Evolutionary conservation across 2,329 filamentous ascomycete species (phyloP), one percentile per base, ranked within the genome.

Genomic region (Onygena corvina): DNA sequence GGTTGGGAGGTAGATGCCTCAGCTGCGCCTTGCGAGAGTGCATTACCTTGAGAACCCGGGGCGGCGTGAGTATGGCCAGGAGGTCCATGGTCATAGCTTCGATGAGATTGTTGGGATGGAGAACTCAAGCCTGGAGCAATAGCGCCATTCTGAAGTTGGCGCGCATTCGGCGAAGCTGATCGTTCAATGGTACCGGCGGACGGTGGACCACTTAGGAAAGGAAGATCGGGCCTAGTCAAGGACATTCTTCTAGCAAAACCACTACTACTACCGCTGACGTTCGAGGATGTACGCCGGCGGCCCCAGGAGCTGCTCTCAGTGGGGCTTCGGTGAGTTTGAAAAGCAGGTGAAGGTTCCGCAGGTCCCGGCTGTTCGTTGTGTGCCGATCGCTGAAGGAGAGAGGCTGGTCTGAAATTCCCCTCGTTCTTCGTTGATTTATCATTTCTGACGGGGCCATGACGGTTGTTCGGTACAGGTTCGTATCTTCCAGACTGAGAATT

Each of bases 401-500:
- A 77, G 20, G 86, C 84, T 55, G 90, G 83, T 45, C 84, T 79
- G 50, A 78, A 74, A 53, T 77, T 75, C 49, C 73, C 67, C 48
- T 92, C 85, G 49, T 80, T 77, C 47, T 84, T 79, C 30, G 8
- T 16, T n/a, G 46, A 25, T 12, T 21, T 34, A 16, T 47, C 46
- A 55, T 77, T 70, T 25, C 83, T 80, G 8, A 21, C 18, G 2
- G 21, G n/a, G 14, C 78, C 79, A 55, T 86, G 80, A 31, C 88
- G 81, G 54, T 69, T 72, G 49, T 94, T 87, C 47, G 77, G 72
- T 2, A 89, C 90, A 12, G 89, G 88, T 62, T 96, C 90, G 58
- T 94, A 94, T 46, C 87, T 83, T 14, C 90, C 90, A 48, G 87
- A 94, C 49, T 93, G 84, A n/a, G 90, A 94, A 63, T 96, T 95